These are phyloP conservation scores for Phytophthora ohioensis DNA, from an alignment of 352 stramenopile genomes.

Conservation along the genomic window DNA sequence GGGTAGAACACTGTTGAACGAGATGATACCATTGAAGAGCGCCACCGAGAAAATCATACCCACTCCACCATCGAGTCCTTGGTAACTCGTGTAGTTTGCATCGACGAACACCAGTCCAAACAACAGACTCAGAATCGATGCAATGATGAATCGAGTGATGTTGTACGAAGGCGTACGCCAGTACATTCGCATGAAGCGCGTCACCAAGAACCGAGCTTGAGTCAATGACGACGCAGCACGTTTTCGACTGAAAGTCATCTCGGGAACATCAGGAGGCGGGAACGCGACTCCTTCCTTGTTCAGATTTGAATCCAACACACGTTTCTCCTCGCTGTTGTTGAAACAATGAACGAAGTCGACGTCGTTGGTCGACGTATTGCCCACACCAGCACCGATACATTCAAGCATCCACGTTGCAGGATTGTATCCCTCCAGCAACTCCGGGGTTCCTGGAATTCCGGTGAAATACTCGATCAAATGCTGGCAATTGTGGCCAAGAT, in stretches of 20 bases:
- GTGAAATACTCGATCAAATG: constrained; percentile 68
- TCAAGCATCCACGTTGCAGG: constrained; percentile 55
- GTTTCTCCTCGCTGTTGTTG: constrained; percentile 39
- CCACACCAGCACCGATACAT: constrained; percentile 49
- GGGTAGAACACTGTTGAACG: constrained; percentile 71
- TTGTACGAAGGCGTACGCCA: constrained; percentile 89
- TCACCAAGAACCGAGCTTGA: constrained; percentile 43
- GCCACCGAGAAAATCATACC: constrained; percentile 85
- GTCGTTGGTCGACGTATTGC: constrained; percentile 15
- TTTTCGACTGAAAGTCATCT: constrained; percentile 53
- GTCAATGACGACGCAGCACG: constrained; percentile 30
- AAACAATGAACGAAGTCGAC: constrained; percentile 45
- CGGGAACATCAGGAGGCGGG: constrained; percentile 33
- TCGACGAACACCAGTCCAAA: constrained; percentile 73
- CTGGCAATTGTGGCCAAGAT: constrained; percentile 58
- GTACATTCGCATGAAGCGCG: constrained; percentile 72
- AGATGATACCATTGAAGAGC: constrained; percentile 80
- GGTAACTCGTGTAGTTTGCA: constrained; percentile 56
- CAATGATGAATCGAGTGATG: constrained; percentile 71
- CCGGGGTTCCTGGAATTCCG: constrained; percentile 54
- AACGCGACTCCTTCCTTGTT: constrained; percentile 42
- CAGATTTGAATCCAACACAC: constrained; percentile 40
- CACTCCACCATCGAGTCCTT: constrained; percentile 53
- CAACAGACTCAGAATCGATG: constrained; percentile 56
- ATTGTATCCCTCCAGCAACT: constrained; percentile 62